These are phyloP conservation scores for Terfezia boudieri DNA, from an alignment of 495 filamentous ascomycete species.

Conservation along the genomic window DNA sequence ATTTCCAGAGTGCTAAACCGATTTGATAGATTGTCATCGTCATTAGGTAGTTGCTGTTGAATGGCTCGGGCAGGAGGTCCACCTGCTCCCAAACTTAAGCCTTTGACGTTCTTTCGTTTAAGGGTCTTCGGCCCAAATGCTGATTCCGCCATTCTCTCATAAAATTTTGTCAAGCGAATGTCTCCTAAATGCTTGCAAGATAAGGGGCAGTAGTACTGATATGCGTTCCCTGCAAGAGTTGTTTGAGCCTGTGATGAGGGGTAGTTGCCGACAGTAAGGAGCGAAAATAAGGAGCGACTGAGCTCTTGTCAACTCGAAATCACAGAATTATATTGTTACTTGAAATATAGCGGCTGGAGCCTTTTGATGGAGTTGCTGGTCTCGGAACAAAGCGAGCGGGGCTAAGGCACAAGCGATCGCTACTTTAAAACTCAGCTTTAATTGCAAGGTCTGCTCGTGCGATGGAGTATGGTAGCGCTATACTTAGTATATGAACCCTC, in stretches of 20 bases:
- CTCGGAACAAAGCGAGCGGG: neutral
- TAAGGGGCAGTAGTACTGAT: too few species aligned
- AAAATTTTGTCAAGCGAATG: too few species aligned
- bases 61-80: neutral
- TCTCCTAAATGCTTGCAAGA: too few species aligned
- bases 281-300: neutral
- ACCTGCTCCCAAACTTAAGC: conserved; percentile 45
- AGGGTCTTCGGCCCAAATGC: conserved; percentile 60
- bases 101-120: conserved; percentile 96
- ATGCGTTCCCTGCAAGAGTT: too few species aligned
- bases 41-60: conserved; percentile 1
- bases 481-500: too few species aligned
- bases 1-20: conserved; percentile 56
- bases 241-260: neutral
- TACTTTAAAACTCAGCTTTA: too few species aligned
- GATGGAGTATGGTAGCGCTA: too few species aligned
- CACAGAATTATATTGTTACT: too few species aligned
- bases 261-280: neutral
- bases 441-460: too few species aligned
- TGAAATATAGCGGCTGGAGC: too few species aligned
- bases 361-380: neutral
- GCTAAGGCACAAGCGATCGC: neutral
- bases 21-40: conserved; percentile 11
- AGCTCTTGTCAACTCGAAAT: neutral
- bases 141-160: conserved; percentile 20